A percentile compares a stretch with the other conserved stretches of the same genome.
These are phyloP conservation scores for Prototheca wickerhamii DNA, from an alignment of 163 green algal species.

Conservation along the genomic window DNA sequence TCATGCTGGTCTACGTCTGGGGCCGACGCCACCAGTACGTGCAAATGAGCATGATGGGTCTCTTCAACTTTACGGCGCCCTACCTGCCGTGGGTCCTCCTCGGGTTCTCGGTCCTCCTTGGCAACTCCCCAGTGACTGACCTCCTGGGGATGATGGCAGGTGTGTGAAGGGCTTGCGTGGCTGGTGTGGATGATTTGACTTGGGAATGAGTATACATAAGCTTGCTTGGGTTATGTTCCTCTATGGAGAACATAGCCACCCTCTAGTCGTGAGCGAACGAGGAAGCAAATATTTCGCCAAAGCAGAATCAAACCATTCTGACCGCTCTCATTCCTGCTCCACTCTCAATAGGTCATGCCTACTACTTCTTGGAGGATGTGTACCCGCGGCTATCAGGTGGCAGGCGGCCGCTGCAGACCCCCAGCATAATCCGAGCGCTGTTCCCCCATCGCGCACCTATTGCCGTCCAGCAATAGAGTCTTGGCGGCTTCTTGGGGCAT, in stretches of 20 bases:
- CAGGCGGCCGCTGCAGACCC: constrained; percentile 69
- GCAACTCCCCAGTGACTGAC: constrained; percentile 76
- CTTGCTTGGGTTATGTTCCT: too few relatives aligned
- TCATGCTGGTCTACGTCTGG: constrained; percentile 99
- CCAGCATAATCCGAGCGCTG: constrained; percentile 63
- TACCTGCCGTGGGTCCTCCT: constrained; percentile 98
- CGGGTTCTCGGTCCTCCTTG: constrained; percentile 86
- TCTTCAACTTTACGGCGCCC: constrained; percentile 97
- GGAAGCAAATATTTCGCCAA: too few relatives aligned
- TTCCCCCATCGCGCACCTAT: constrained; percentile 41
- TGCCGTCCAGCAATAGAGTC: not conserved
- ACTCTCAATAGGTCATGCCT: constrained; percentile 68
- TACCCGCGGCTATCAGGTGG: constrained; percentile 80
- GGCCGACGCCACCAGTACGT: constrained; percentile 82
- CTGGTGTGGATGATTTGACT: not conserved
- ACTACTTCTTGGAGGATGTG: constrained; percentile 98
- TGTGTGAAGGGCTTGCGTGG: constrained; percentile 7
- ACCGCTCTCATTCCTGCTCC: too few relatives aligned
- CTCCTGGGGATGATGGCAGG: constrained; percentile 91
- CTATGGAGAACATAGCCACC: too few relatives aligned
- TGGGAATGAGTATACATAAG: not conserved
- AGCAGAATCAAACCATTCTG: too few relatives aligned
- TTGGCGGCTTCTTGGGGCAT: too few relatives aligned
- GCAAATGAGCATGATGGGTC: constrained; percentile 89
- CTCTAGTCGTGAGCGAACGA: too few relatives aligned